Evolutionary conservation across 495 filamentous ascomycete genomes (phyloP).

Genomic region (Trichoderma gamsii): DNA sequence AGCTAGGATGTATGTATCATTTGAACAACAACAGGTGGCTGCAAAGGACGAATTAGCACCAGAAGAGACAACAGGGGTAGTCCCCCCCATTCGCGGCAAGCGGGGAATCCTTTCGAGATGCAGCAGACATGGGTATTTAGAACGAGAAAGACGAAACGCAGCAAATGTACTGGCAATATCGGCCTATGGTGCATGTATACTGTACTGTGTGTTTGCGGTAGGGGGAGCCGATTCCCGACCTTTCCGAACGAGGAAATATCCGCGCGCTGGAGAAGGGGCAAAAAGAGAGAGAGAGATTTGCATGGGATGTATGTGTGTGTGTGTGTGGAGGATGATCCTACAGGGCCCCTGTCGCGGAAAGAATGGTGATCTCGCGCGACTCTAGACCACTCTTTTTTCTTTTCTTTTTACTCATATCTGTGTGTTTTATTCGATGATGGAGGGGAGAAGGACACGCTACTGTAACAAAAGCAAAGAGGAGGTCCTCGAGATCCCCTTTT

Average conservation of each 20-base stretch:
- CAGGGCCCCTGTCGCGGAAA: background rate
- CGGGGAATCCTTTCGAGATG: no score
- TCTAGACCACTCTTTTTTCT: background rate
- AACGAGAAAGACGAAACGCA: background rate
- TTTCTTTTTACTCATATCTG: background rate
- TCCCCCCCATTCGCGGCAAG: no score
- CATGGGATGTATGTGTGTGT: background rate
- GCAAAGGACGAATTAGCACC: no score
- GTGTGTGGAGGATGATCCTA: background rate
- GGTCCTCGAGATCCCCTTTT: background rate
- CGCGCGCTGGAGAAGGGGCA: background rate
- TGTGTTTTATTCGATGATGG: no score
- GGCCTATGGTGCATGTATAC: no score
- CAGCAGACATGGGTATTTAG: no score
- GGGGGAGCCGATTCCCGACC: background rate
- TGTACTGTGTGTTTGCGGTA: background rate
- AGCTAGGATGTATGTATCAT: no score
- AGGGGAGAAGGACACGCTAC: background rate
- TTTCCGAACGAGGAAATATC: slow-evolving; percentile 10
- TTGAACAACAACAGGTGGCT: no score
- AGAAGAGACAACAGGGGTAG: no score
- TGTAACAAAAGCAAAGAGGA: background rate
- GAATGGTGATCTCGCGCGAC: background rate
- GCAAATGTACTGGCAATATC: background rate
- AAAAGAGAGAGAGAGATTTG: slow-evolving; percentile 1